Base-by-base conservation (phyloP, 2,329 filamentous ascomycete genomes). In the Tolypocladium endophyticum region DNA sequence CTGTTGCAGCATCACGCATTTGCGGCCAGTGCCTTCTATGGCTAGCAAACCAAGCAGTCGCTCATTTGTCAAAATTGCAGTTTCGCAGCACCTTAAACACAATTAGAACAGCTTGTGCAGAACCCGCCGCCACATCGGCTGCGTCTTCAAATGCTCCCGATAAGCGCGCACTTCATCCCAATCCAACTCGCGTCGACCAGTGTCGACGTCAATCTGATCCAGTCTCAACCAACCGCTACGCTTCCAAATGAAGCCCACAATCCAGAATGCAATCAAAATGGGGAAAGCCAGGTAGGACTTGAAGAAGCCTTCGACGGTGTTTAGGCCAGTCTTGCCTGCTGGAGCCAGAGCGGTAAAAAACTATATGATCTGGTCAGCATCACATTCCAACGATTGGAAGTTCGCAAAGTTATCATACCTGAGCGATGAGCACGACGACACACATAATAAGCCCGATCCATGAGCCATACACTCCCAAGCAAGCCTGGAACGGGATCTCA, bases 201-300 rank as follows among this genome's bases (percentile, higher is more conserved):
- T 80, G 68, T 89, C 86, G 58, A 89, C 79, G 65, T 89, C 86
- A 60, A 90, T 88, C 64, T 88, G 73, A 35, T 77, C 72, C 2
- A 82, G 70, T 30, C 70, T 78, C 58, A 86, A 75, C 82, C 83
- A 88, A 23, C 81, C 80, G 30, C 76, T 71, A 50, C 82, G 76
- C 78, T 89, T 89, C 86, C 86, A 89, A 62, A 83, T 18, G 68
- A 81, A 88, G 8, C 86, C 83, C 54, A 69, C 67, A 53, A 75
- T 55, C 79, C 81, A 85, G 71, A 86, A 85, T 61, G 73, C 57
- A 6, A 83, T 63, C 47, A 84, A 78, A 55, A 84, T 76, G 23
- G 80, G 80, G 0, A 82, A 64, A 14, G 80, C 81, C 18, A 84
- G 79, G 64, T 79, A 82, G 4, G 74, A 67, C 68, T 76, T 76